Percentiles rank a stretch among this genome's conserved stretches.
These are phyloP conservation scores for Cordyceps farinosa DNA, from an alignment of 2,329 filamentous ascomycete genomes.

Conservation along the genomic window DNA sequence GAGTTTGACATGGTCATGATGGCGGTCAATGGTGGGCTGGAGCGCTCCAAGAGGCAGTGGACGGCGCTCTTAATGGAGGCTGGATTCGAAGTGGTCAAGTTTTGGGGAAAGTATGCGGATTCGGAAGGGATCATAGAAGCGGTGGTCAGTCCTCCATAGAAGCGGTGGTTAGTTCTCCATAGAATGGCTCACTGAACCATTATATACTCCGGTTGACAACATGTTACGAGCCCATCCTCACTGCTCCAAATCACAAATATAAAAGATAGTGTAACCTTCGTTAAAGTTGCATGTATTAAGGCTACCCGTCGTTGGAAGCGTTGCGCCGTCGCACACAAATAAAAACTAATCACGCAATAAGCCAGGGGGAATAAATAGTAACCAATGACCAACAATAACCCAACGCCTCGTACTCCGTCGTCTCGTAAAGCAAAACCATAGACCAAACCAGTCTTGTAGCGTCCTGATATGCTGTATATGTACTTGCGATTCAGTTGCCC, in stretches of 20 bases:
- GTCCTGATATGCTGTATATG: background rate
- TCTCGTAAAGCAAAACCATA: conserved; percentile 1
- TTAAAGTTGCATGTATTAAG: conserved; percentile 1
- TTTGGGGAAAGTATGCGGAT: conserved; percentile 1
- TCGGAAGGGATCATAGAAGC: conserved; percentile 9
- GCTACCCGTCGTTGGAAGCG: background rate
- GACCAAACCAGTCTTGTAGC: background rate
- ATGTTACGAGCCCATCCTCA: background rate
- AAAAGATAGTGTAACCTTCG: background rate
- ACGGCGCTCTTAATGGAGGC: conserved; percentile 20
- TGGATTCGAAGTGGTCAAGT: conserved; percentile 18
- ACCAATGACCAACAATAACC: background rate
- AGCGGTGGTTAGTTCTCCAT: background rate
- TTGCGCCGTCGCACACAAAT: background rate
- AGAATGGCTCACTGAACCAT: background rate
- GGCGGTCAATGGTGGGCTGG: conserved; percentile 20
- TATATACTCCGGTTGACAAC: no score
- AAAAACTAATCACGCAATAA: background rate
- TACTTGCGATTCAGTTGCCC: background rate
- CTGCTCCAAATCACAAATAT: background rate
- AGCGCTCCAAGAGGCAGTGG: conserved; percentile 24
- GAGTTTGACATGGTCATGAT: conserved; percentile 26
- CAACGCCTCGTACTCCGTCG: conserved; percentile 5
- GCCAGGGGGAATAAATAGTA: conserved; percentile 1
- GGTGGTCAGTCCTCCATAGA: background rate